Base-by-base conservation (phyloP, 176 grass and related monocot genomes). In the Aegilops speltoides region DNA sequence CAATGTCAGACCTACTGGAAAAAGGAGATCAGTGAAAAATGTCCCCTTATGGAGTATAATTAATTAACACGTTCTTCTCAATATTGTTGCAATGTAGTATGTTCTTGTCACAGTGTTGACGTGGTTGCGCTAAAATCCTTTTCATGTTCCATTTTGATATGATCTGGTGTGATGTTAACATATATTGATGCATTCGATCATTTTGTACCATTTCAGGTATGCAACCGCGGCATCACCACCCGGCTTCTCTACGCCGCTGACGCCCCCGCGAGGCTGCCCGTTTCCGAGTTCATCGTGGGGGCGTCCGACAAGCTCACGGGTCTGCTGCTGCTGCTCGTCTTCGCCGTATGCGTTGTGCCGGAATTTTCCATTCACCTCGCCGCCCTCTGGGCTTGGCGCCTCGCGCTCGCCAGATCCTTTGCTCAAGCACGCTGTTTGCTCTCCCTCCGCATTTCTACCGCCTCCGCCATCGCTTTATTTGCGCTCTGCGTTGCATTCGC, bases 281-380 rank as follows among this genome's bases (percentile, higher is more conserved):
- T 83, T 10, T 76, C 33, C 7, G 79, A 83, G 16, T 88, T 88
- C 62, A 68, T 82, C 32, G 24, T 77, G 16, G 79, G 60, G 8
- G 5, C 83, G 13, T 29, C 23, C 2, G 31, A 54, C 70, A 88
- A 88, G 72, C 72, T 83, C 32, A 8, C 24, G 31, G 62, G 24
- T 34, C 46, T 88, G 3, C 72, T 88, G 6, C 72, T 83, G 62
- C 67, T 46, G 17, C 60, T 88, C 48, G 11, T 73, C 67, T 48
- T 80, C 54, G 36, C 54, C 54, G 12, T 88, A 22, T 76, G 23
- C 29, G 29, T 8, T 48, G 12, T 83, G 71, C 76, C 79, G 72
- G 79, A 88, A 10, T 61, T 69, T 2, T 2, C 77, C 61, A 69
- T 83, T 73, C 62, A 80, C 16, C 73, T 88, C 79, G 77, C 79